Base-by-base conservation (phyloP, 345 rosid genomes). In the Turnera subulata region DNA sequence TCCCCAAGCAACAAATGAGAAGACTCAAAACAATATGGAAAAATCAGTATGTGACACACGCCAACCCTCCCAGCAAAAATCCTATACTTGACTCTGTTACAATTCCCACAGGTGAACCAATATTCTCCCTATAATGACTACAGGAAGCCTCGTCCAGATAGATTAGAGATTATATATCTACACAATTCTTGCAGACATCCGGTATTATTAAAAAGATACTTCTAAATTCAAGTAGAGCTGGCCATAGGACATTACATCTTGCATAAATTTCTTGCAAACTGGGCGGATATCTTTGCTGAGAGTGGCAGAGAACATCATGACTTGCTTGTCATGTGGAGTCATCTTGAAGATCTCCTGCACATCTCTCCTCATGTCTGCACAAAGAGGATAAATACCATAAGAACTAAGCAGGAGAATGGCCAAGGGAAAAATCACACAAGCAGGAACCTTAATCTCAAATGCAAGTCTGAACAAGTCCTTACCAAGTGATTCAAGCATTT, bases 251-350 rank as follows among this genome's bases (percentile, higher is more conserved):
- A 87, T 94, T 94, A 94, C 97, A 90, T 94, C 97, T 90, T 90
- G 99, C 99, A 94, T 94, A 62, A 94, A 94, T 48, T 90, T 94
- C 78, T 94, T 90, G 99, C 99, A 94, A 76, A 94, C 95, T 0
- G 97, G 97, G 68, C 97, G 99, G 59, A 93, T 93, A 66, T 93
- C 97, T 74, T 93, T 93, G 96, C 97, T 93, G 72, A 93, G 99
- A 0, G 99, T 93, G 17, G 99, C 97, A 54, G 97, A 93, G 69
- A 93, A 93, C 99, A 94, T 94, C 99, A 94, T 94, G 18, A 94
- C 99, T 80, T 94, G 99, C 76, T 94, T 94, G 56, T 94, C 99
- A 49, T 90, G 97, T 25, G 99, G 99, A 23, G 99, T 94, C 96
- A 87, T 78, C 80, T 94, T 94, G 77, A 94, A 94, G 20, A 94